Conservation (phyloP, 2,329 filamentous ascomycete species). For the Aspergillus candidus region DNA sequence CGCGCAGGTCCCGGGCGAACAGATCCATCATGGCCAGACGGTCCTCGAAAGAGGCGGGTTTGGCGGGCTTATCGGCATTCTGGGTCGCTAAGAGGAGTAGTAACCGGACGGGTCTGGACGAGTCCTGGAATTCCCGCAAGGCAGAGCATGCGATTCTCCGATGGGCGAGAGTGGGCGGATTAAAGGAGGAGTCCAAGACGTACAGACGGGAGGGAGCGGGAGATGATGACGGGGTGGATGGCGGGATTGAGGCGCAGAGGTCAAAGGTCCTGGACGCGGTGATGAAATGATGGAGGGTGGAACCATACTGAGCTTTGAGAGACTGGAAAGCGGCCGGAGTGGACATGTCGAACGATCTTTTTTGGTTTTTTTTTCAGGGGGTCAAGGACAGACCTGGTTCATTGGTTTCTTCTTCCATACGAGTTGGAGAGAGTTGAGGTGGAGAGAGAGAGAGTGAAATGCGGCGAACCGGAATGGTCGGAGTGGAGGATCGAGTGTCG, state of each 20-base stretch:
- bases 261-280: constrained; percentile 33
- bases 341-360: neutral
- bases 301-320: constrained; percentile 34
- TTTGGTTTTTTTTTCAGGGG: no score
- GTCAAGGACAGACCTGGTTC: no score
- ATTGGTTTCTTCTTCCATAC: no score
- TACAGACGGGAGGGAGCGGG: constrained; percentile 41
- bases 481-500: no score
- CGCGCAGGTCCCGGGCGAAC: constrained; percentile 40
- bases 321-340: constrained; percentile 16
- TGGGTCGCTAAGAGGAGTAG: constrained; percentile 57
- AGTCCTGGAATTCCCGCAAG: constrained; percentile 31
- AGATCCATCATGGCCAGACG: constrained; percentile 45
- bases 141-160: constrained; percentile 51
- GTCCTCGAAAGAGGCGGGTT: constrained; percentile 45
- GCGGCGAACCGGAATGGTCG: no score
- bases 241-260: constrained; percentile 23
- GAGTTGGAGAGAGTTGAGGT: neutral
- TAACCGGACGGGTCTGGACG: constrained; percentile 35
- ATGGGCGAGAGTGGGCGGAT: constrained; percentile 58
- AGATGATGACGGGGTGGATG: constrained; percentile 11
- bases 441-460: neutral
- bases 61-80: constrained; percentile 58
- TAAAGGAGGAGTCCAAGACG: constrained; percentile 62
- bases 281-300: constrained; percentile 40